Base-by-base conservation (phyloP, 345 rosid genomes). In the Syzygium aqueum region DNA sequence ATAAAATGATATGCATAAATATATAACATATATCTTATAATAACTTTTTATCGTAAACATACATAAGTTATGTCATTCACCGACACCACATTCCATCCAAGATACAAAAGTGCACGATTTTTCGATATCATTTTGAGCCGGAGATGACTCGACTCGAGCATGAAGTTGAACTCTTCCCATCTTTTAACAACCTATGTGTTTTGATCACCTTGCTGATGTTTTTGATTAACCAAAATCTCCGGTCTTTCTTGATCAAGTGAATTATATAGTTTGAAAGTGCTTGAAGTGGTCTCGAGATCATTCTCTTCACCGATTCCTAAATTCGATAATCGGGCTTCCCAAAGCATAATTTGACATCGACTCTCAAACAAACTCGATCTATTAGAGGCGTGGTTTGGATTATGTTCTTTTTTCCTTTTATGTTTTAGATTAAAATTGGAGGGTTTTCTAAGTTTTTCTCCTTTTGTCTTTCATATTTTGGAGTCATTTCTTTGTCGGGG, bases 41-140 rank as follows among this genome's bases (percentile, higher is more conserved):
- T 22, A 37, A 10, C 0, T 73, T 33, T 37, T 37, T 19, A 73
- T 3, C 0, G 2, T 33, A n/a, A n/a, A n/a, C n/a, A n/a, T n/a
- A n/a, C n/a, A n/a, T n/a, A 6, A 73, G 21, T 73, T 12, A 37
- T 19, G 46, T 33, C 49, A 19, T 73, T 19, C 23, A 3, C 0
- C 0, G 3, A 1, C 8, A 33, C 2, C 0, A 2, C 46, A 33
- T 19, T 73, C 46, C 80, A 33, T 19, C 7, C 23, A 73, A 33
- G 8, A 23, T 23, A 9, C 4, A 22, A 56, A 56, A 16, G 6
- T 0, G 43, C 1, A 0, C 12, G 1, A 65, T 11, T 65, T 65
- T 65, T 30, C 43, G 8, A 65, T 25, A 59, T 59, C 7, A 59
- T 59, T 28, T 30, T 65, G 77, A 65, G 77, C 3, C 3, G 43